These are phyloP conservation scores for Venustampulla echinocandica DNA, from an alignment of 495 filamentous ascomycete species.

Conservation along the genomic window DNA sequence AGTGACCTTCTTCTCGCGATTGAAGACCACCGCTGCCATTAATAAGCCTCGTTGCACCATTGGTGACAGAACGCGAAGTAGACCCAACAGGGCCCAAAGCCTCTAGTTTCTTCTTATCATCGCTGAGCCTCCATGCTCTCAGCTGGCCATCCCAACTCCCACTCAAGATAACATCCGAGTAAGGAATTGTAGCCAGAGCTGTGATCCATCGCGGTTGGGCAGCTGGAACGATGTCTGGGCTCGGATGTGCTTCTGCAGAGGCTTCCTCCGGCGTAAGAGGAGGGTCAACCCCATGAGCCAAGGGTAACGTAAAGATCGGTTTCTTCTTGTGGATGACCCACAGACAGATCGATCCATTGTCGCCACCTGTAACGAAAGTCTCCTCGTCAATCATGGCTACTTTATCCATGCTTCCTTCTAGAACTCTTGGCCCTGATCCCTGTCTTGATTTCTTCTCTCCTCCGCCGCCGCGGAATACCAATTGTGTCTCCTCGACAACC, in stretches of 20 bases:
- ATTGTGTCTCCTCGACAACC: conserved; percentile 86
- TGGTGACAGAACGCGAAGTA: neutral
- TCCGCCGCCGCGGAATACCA: conserved; percentile 83
- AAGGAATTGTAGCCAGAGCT: conserved; percentile 74
- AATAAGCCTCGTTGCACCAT: too few relatives aligned
- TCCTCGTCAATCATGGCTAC: conserved; percentile 82
- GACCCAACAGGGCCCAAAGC: conserved; percentile 56
- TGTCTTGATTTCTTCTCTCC: conserved; percentile 45
- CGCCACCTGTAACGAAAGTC: conserved; percentile 85
- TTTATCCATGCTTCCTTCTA: conserved; percentile 84
- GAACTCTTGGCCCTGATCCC: conserved; percentile 29
- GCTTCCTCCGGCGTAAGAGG: conserved; percentile 54
- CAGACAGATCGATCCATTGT: conserved; percentile 78
- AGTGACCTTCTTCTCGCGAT: conserved; percentile 14
- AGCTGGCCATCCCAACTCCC: conserved; percentile 92
- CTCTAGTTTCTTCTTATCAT: conserved; percentile 75
- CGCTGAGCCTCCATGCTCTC: conserved; percentile 72
- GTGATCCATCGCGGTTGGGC: conserved; percentile 84
- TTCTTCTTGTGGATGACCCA: conserved; percentile 95
- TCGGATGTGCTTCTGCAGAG: conserved; percentile 57
- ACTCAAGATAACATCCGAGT: conserved; percentile 76
- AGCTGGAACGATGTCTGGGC: conserved; percentile 44
- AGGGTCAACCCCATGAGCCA: conserved; percentile 76
- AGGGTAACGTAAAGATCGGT: conserved; percentile 65
- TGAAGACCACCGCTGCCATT: neutral